These are phyloP conservation scores for Rhizophora apiculata DNA, from an alignment of 345 rosid species.

Conservation along the genomic window DNA sequence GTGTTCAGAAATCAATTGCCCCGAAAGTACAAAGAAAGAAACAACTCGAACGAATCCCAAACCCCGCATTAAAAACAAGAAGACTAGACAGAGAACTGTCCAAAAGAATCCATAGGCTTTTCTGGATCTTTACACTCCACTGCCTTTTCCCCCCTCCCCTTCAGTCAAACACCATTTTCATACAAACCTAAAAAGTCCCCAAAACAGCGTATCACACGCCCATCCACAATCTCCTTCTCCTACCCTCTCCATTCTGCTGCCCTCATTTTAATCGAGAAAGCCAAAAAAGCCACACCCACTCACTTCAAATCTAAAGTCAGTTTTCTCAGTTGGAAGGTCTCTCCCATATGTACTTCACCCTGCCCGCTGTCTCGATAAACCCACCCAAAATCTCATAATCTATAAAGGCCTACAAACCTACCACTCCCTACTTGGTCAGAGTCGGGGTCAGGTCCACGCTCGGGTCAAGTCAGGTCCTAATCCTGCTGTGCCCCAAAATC, in stretches of 20 bases:
- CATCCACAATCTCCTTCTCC: neutral
- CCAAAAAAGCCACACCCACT: too few relatives aligned
- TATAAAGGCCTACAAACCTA: neutral
- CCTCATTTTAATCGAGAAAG: neutral
- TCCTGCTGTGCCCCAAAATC: constrained; percentile 65
- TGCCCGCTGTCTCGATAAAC: too few relatives aligned
- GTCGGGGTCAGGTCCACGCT: too few relatives aligned
- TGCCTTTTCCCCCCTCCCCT: too few relatives aligned
- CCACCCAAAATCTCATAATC: neutral
- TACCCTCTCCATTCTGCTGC: neutral
- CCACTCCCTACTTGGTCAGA: neutral
- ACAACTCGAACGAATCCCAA: neutral
- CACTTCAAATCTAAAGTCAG: too few relatives aligned
- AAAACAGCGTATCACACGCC: constrained; percentile 27
- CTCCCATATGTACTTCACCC: too few relatives aligned
- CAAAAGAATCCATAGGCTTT: too few relatives aligned
- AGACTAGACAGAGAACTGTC: too few relatives aligned
- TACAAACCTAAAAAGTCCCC: constrained; percentile 3
- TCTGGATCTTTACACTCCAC: too few relatives aligned
- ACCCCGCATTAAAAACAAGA: neutral
- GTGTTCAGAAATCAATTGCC: too few relatives aligned
- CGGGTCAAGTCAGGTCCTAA: too few relatives aligned
- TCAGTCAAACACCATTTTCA: too few relatives aligned
- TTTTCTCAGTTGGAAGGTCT: neutral
- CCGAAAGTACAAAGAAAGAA: neutral